A percentile compares a stretch with the other conserved stretches of the same genome.
Conservation (phyloP, 192 early-diverging fungal genomes). For the Pilaira anomala region DNA sequence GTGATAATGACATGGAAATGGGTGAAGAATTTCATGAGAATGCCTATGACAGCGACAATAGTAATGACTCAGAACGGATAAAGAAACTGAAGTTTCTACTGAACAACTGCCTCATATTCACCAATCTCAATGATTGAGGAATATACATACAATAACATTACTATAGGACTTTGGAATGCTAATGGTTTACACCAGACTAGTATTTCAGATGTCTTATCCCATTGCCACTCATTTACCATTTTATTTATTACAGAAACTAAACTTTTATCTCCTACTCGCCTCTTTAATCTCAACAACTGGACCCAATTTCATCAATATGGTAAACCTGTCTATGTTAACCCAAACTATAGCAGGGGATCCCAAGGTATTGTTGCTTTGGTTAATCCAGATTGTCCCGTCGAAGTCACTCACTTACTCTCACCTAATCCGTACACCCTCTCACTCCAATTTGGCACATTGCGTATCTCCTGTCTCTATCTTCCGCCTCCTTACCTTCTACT, state of each 20-base stretch:
- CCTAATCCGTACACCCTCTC: background rate
- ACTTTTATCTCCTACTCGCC: constrained; percentile 17
- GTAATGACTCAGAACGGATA: too few relatives aligned
- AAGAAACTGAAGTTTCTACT: too few relatives aligned
- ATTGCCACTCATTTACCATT: constrained; percentile 9
- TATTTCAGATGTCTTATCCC: constrained; percentile 17
- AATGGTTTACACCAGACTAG: background rate
- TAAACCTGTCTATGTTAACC: background rate
- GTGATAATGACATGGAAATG: too few relatives aligned
- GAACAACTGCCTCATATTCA: too few relatives aligned
- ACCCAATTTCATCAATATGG: constrained; percentile 19
- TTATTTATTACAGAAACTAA: constrained; percentile 30
- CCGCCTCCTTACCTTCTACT: background rate
- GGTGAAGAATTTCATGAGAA: too few relatives aligned
- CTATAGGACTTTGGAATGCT: background rate
- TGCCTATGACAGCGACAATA: too few relatives aligned
- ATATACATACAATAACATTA: too few relatives aligned
- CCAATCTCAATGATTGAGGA: too few relatives aligned
- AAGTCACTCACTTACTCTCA: background rate
- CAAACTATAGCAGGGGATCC: background rate
- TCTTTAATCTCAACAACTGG: constrained; percentile 11
- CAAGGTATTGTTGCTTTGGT: constrained; percentile 18
- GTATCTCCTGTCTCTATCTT: background rate
- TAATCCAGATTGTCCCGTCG: constrained; percentile 5
- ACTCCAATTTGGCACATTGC: too few relatives aligned